Percentiles rank a stretch among this genome's conserved stretches.
phyloP scores from a whole-genome alignment of 805 yeast genomes.

The Candida lessepsii region DNA sequence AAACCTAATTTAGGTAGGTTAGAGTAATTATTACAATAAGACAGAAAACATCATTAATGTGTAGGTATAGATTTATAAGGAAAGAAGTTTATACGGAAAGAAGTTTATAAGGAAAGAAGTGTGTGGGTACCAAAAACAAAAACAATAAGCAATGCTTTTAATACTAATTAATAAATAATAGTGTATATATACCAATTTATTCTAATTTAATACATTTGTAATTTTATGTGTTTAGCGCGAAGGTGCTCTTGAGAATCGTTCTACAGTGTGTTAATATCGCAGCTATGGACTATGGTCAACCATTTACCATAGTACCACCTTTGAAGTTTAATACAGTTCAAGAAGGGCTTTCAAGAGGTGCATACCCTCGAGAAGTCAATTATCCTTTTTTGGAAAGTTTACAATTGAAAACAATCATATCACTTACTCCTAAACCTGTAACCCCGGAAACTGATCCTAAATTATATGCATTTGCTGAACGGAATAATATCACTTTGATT shows the following conservation, averaged over 20 bases:
- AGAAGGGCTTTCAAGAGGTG: slow-evolving; percentile 74
- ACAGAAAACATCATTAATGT: no score
- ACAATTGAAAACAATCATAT: slow-evolving; percentile 66
- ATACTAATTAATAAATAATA: not conserved
- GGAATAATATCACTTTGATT: slow-evolving; percentile 55
- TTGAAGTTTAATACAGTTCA: slow-evolving; percentile 72
- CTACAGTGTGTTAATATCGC: no score
- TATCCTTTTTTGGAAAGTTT: slow-evolving; percentile 65
- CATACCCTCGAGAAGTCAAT: slow-evolving; percentile 79
- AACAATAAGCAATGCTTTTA: not conserved
- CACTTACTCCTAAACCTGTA: slow-evolving; percentile 77
- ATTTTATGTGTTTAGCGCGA: not conserved
- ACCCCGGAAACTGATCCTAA: slow-evolving; percentile 49
- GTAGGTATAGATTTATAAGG: no score
- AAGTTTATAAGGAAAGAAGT: no score
- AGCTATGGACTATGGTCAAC: slow-evolving; percentile 19
- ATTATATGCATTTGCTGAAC: slow-evolving; percentile 51
- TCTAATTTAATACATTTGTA: not conserved
- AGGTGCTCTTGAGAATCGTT: not conserved
- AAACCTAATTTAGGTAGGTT: slow-evolving; percentile 21
- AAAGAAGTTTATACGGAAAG: no score
- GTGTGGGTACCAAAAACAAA: not conserved
- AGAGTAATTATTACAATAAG: no score
- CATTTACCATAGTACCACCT: slow-evolving; percentile 61
- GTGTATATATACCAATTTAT: not conserved